These are phyloP conservation scores for Mycena latifolia DNA, from an alignment of 768 basidiomycete species.

Conservation along the genomic window DNA sequence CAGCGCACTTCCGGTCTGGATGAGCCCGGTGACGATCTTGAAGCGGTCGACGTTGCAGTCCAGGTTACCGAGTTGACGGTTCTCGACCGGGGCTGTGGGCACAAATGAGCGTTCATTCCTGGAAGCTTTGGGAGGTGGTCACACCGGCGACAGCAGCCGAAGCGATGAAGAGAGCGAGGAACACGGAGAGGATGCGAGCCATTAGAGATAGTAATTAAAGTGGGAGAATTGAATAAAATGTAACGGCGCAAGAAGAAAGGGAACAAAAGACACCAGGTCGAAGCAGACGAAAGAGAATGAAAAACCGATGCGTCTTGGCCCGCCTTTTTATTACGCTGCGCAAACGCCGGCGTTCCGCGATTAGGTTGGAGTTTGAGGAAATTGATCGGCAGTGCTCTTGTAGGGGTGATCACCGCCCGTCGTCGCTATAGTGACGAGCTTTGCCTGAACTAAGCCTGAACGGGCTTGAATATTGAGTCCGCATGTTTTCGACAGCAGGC, in stretches of 20 bases:
- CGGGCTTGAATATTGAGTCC: too few species aligned
- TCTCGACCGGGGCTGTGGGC: slow-evolving; percentile 27
- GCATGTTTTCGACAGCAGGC: too few species aligned
- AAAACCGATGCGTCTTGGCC: not conserved
- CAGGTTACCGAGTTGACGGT: slow-evolving; percentile 47
- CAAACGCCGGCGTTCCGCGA: too few species aligned
- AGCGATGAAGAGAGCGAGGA: slow-evolving; percentile 27
- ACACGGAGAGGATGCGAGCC: slow-evolving; percentile 21
- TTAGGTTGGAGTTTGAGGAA: not conserved
- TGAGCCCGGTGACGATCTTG: slow-evolving; percentile 43
- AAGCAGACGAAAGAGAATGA: slow-evolving; percentile 20
- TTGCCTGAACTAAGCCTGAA: too few species aligned
- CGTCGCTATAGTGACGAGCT: too few species aligned
- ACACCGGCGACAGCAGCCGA: slow-evolving; percentile 23
- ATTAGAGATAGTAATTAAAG: slow-evolving; percentile 11
- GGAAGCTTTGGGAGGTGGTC: not conserved
- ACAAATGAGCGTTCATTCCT: not conserved
- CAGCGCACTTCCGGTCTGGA: slow-evolving; percentile 36
- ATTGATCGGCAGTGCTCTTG: too few species aligned
- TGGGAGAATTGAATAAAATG: not conserved
- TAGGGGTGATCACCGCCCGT: too few species aligned
- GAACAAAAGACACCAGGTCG: slow-evolving; percentile 36
- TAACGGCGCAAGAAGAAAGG: slow-evolving; percentile 1
- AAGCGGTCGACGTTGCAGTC: slow-evolving; percentile 49
- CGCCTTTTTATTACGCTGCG: not conserved